These are phyloP conservation scores for Monosporascus sp. DNA, from an alignment of 2,329 filamentous ascomycete species.

Conservation along the genomic window DNA sequence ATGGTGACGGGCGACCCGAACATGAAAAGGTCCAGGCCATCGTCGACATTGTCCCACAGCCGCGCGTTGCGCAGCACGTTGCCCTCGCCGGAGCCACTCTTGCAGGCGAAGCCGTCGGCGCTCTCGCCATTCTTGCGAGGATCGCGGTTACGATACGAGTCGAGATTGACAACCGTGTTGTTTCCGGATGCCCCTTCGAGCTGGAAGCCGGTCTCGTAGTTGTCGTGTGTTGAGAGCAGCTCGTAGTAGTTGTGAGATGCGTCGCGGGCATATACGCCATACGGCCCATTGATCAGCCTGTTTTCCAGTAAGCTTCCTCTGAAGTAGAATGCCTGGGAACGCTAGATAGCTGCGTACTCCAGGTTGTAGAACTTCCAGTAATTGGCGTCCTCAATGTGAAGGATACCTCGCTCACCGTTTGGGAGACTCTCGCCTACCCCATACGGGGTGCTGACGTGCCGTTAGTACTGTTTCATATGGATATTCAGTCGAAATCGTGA, in stretches of 20 bases:
- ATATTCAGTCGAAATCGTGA: not conserved
- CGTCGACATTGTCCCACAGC: conserved; percentile 47
- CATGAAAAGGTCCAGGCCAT: conserved; percentile 40
- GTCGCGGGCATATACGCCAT: conserved; percentile 32
- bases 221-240: conserved; percentile 31
- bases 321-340: not conserved
- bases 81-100: conserved; percentile 40
- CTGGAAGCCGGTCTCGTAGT: conserved; percentile 31
- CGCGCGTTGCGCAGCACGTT: conserved; percentile 40
- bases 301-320: not conserved
- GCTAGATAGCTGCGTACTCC: conserved; percentile 2
- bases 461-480: not conserved
- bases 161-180: conserved; percentile 37
- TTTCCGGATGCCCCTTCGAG: conserved; percentile 27
- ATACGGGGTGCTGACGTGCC: conserved; percentile 30
- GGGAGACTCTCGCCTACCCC: conserved; percentile 33
- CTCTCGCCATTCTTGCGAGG: conserved; percentile 48
- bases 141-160: conserved; percentile 40
- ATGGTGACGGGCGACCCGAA: conserved; percentile 37
- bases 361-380: conserved; percentile 43
- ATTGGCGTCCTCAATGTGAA: conserved; percentile 40
- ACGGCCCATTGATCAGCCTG: conserved; percentile 31
- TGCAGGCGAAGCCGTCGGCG: conserved; percentile 44
- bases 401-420: conserved; percentile 38
- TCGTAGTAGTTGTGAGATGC: conserved; percentile 33